Conservation (phyloP, 768 basidiomycete species). For the Rhodotorula diobovata region DNA sequence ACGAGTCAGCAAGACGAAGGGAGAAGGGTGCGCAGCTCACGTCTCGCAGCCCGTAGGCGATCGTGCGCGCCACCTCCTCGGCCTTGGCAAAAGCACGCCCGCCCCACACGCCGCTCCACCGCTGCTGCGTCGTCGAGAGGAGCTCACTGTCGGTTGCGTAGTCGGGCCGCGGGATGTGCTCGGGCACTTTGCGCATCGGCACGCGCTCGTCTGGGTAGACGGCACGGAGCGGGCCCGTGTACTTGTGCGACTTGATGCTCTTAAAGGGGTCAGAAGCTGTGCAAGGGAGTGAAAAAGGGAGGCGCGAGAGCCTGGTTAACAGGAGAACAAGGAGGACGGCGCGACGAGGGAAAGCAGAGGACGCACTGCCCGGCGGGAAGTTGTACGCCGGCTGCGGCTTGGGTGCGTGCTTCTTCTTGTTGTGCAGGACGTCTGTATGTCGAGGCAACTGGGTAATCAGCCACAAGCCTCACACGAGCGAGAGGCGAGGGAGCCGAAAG, state of each 20-base stretch:
- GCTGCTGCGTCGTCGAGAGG: conserved; percentile 44
- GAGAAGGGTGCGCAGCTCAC: not conserved
- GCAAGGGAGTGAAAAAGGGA: not conserved
- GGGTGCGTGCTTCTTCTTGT: conserved; percentile 13
- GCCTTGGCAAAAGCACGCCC: conserved; percentile 14
- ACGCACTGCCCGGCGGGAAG: conserved; percentile 28
- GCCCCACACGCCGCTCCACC: conserved; percentile 12
- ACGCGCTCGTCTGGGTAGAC: conserved; percentile 62
- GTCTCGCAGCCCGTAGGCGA: conserved; percentile 10
- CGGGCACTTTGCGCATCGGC: conserved; percentile 63
- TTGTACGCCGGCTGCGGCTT: not conserved
- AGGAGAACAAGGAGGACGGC: not conserved
- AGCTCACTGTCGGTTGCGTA: conserved; percentile 67
- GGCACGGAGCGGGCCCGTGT: conserved; percentile 46
- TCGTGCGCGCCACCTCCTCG: conserved; percentile 18
- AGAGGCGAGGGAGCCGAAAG: not conserved
- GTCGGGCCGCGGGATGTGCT: conserved; percentile 80
- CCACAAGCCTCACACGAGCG: not conserved
- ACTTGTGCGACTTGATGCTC: conserved; percentile 32
- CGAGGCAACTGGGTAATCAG: too few relatives aligned
- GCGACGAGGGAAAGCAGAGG: too few relatives aligned
- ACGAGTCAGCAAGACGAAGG: not conserved
- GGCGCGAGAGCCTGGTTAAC: not conserved
- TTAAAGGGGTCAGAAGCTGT: conserved; percentile 35
- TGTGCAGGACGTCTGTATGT: conserved; percentile 29